Evolutionary conservation across 2,329 filamentous ascomycete species (phyloP), one percentile per base, ranked within the genome.

Genomic region (Exophiala lecanii-corni): DNA sequence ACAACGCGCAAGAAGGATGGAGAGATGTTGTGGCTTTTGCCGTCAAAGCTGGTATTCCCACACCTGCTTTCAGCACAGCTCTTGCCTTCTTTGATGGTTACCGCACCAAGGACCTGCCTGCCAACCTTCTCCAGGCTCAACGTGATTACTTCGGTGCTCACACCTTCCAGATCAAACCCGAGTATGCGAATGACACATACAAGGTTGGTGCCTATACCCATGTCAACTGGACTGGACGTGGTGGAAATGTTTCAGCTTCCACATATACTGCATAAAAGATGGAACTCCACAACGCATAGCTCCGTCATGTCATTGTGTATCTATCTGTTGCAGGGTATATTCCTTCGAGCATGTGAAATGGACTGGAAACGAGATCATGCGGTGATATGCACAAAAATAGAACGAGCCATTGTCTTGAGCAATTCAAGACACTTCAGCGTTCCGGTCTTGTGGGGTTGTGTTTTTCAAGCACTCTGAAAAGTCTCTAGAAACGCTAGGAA

Each of bases 171-270:
- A 79, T 92, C 73, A 91, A 92, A 83, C 84, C 86, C 49, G 85
- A 91, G 73, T 62, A 59, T 55, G 85, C 85, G 59, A 84, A 62
- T 68, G 80, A 75, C 45, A 89, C 88, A 73, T 94, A 94, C 76
- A 84, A 82, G 56, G 80, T 76, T 59, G 88, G 83, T 69, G 74
- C 89, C 74, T 81, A 97, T 69, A 92, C 91, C 66, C 92, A 98
- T 80, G 89, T 97, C 70, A 98, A 98, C 86, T 98, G 92, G 92
- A 98, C 92, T 59, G 92, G 92, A 62, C 86, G 92, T 68, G 92
- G 92, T 66, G 92, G 92, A 64, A 92, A 97, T 66, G 86, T 98
- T 56, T 95, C 89, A 59, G 92, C 92, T 61, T 95, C 89, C 39
- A 97, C 89, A 59, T 98, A 98, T 79, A 86, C 89, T 73, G 92